Conservation (phyloP, 176 grass and related monocot species). For the Paspalum vaginatum region DNA sequence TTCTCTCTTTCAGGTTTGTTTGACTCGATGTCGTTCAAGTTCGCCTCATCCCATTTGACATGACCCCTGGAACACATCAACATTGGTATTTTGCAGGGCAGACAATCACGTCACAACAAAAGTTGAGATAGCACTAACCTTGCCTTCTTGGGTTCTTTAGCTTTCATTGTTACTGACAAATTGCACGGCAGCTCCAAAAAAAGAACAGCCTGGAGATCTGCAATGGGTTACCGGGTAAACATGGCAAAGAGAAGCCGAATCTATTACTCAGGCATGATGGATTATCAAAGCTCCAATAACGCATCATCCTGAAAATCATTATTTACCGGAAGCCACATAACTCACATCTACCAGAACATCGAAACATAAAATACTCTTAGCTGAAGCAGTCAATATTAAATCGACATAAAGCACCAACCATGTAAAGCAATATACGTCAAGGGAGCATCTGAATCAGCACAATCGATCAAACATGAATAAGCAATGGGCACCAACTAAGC, state of each 20-base stretch:
- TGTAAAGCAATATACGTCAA: neutral
- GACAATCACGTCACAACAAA: neutral
- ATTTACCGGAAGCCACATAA: neutral
- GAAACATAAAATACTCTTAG: neutral
- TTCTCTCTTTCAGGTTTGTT: slow-evolving; percentile 82
- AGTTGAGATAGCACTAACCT: slow-evolving; percentile 27
- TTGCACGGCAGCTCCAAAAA: neutral
- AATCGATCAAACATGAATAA: neutral
- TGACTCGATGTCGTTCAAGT: slow-evolving; percentile 78
- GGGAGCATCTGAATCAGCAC: neutral
- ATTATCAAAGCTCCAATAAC: neutral
- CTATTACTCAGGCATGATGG: neutral
- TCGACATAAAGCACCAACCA: neutral
- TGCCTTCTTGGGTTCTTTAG: slow-evolving; percentile 31
- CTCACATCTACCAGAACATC: neutral
- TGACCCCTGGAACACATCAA: slow-evolving; percentile 37
- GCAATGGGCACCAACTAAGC: neutral
- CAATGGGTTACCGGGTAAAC: slow-evolving; percentile 8
- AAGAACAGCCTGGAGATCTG: slow-evolving; percentile 5
- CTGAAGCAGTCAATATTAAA: neutral
- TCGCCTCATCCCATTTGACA: slow-evolving; percentile 83
- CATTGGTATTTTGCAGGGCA: neutral
- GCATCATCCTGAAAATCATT: neutral
- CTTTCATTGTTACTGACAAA: slow-evolving; percentile 17
- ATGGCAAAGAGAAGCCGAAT: slow-evolving; percentile 3